phyloP scores from a whole-genome alignment of 805 yeast genomes.

The Yamadazyma akitaensis region DNA sequence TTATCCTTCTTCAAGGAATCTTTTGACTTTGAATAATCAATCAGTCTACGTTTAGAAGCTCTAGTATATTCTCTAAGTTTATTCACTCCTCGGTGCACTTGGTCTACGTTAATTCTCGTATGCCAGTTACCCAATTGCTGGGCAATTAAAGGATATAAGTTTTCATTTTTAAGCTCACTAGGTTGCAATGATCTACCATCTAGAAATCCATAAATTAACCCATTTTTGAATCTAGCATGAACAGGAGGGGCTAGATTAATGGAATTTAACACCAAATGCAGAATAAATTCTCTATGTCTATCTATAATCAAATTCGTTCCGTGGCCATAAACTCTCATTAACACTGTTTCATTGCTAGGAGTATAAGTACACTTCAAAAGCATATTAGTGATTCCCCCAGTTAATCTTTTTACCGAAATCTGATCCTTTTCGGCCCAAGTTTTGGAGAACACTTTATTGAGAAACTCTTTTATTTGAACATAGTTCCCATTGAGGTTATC shows the following conservation, averaged over 20 bases:
- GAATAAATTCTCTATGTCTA: slow-evolving; percentile 68
- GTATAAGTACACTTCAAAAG: slow-evolving; percentile 44
- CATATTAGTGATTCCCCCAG: slow-evolving; percentile 67
- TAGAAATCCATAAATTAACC: slow-evolving; percentile 66
- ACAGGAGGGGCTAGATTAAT: slow-evolving; percentile 65
- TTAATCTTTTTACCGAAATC: slow-evolving; percentile 42
- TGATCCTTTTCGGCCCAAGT: slow-evolving; percentile 30
- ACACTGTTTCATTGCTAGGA: slow-evolving; percentile 34
- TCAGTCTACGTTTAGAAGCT: slow-evolving; percentile 11
- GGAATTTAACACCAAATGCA: slow-evolving; percentile 60
- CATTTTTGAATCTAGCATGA: slow-evolving; percentile 66
- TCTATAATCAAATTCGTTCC: slow-evolving; percentile 73
- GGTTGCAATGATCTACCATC: slow-evolving; percentile 61
- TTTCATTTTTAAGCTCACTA: slow-evolving; percentile 47
- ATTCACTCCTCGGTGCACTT: slow-evolving; percentile 46
- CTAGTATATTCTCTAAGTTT: slow-evolving; percentile 30
- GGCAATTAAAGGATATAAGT: slow-evolving; percentile 57
- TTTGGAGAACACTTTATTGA: slow-evolving; percentile 43
- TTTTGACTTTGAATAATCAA: slow-evolving; percentile 5
- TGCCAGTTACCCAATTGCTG: slow-evolving; percentile 73
- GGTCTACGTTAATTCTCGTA: slow-evolving; percentile 39
- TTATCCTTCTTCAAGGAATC: neutral
- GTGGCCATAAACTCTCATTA: slow-evolving; percentile 70
- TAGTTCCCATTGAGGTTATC: slow-evolving; percentile 31
- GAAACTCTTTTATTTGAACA: slow-evolving; percentile 35